A percentile compares a stretch with the other conserved stretches of the same genome.
Conservation (phyloP, 768 basidiomycete species). For the Stropharia rugosoannulata region DNA sequence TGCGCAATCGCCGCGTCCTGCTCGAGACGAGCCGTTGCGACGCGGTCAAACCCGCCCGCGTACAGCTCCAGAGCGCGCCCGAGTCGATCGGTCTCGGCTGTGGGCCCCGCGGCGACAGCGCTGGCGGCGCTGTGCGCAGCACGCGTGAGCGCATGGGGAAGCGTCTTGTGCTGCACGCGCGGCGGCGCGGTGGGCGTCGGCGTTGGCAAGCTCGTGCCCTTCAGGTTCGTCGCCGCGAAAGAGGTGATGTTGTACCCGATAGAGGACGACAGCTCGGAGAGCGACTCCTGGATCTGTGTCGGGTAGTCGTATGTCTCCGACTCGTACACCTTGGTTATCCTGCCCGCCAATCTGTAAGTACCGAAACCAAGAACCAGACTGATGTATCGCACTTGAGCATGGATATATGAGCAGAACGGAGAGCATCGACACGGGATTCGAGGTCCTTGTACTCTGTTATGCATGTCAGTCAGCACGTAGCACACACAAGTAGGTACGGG, state of each 20-base stretch:
- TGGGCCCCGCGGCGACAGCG: slow-evolving; percentile 41
- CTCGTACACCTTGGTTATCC: slow-evolving; percentile 88
- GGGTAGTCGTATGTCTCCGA: slow-evolving; percentile 90
- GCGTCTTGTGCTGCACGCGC: slow-evolving; percentile 83
- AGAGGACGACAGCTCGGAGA: slow-evolving; percentile 25
- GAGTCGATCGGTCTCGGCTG: slow-evolving; percentile 54
- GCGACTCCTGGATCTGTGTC: slow-evolving; percentile 69
- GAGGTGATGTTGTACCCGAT: slow-evolving; percentile 76
- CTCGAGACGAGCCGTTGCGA: slow-evolving; percentile 69
- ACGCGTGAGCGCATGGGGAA: slow-evolving; percentile 91
- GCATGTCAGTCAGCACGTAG: too few species aligned
- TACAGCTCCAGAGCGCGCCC: slow-evolving; percentile 79
- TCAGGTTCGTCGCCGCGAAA: slow-evolving; percentile 86
- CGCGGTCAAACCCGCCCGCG: slow-evolving; percentile 81
- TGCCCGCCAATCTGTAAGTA: slow-evolving; percentile 25
- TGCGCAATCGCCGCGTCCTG: slow-evolving; percentile 74
- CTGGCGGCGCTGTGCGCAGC: slow-evolving; percentile 65
- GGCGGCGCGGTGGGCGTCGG: slow-evolving; percentile 62
- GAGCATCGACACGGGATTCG: slow-evolving; percentile 91
- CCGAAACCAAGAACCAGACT: background rate
- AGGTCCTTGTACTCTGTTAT: slow-evolving; percentile 92
- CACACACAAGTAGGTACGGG: background rate
- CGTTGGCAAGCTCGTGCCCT: slow-evolving; percentile 83
- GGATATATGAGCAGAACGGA: slow-evolving; percentile 72
- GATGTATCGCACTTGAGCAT: slow-evolving; percentile 66